phyloP scores from a whole-genome alignment of 1,284 basidiomycete species.

The Hymenochaete sp. region DNA sequence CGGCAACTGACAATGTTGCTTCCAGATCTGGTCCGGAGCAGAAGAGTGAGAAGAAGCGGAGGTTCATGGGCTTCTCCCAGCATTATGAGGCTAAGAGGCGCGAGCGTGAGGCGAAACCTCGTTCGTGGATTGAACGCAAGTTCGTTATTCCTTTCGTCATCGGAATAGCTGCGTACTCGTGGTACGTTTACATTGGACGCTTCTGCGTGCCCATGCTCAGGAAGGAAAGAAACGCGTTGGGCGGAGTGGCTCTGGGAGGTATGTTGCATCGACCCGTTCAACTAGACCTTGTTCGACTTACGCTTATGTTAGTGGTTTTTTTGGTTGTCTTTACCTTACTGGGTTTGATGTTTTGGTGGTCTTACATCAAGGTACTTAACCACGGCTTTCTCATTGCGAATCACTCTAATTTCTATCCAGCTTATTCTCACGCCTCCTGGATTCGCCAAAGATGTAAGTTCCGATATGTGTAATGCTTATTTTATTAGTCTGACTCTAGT shows the following conservation, averaged over 20 bases:
- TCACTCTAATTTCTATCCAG: conserved; percentile 30
- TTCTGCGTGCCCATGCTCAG: conserved; percentile 59
- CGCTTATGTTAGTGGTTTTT: conserved; percentile 40
- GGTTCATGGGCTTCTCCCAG: conserved; percentile 12
- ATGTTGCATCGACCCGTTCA: conserved; percentile 30
- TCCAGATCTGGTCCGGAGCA: too few species aligned
- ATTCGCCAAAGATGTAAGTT: conserved; percentile 53
- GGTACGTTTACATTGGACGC: conserved; percentile 64
- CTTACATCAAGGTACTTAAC: conserved; percentile 51
- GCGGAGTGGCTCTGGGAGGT: conserved; percentile 47
- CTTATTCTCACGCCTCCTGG: conserved; percentile 60
- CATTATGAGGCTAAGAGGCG: conserved; percentile 20
- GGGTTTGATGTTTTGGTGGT: conserved; percentile 64
- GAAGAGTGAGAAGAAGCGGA: conserved; percentile 1
- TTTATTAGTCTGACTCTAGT: conserved; percentile 19
- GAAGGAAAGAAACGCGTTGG: conserved; percentile 31
- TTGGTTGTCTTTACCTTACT: conserved; percentile 50
- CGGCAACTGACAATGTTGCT: too few species aligned
- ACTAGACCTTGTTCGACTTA: conserved; percentile 6
- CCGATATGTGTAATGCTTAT: conserved; percentile 17
- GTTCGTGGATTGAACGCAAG: conserved; percentile 58
- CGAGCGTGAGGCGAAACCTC: conserved; percentile 36
- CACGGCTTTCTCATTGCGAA: conserved; percentile 12
- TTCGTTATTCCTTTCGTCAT: conserved; percentile 43
- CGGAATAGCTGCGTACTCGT: conserved; percentile 49